Evolutionary conservation across 2,329 filamentous ascomycete genomes (phyloP).

Genomic region (Aschersonia sp.): DNA sequence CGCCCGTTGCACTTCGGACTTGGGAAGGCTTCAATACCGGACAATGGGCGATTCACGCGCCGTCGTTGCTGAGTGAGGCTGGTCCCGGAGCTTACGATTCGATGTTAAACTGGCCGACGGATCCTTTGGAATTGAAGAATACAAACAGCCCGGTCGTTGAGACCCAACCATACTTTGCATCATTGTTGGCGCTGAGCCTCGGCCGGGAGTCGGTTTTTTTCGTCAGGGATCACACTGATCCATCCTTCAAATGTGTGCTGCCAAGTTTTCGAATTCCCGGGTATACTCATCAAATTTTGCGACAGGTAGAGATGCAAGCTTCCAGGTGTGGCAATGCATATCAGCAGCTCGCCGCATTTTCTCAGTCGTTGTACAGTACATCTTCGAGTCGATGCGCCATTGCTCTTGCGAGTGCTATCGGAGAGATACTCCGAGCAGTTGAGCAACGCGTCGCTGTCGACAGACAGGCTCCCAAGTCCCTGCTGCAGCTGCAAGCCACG

Average conservation of each 20-base stretch:
- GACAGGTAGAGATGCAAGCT: constrained; percentile 30
- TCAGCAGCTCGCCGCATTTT: constrained; percentile 29
- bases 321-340: constrained; percentile 31
- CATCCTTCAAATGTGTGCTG: constrained; percentile 35
- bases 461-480: constrained; percentile 26
- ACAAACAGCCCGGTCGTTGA: constrained; percentile 28
- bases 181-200: constrained; percentile 51
- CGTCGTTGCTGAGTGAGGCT: constrained; percentile 53
- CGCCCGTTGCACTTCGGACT: constrained; percentile 35
- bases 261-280: constrained; percentile 37
- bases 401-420: constrained; percentile 35
- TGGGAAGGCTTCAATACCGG: constrained; percentile 54
- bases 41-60: constrained; percentile 18
- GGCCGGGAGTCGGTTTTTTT: constrained; percentile 63
- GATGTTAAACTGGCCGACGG: constrained; percentile 28
- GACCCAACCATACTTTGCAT: constrained; percentile 33
- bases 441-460: constrained; percentile 33
- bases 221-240: constrained; percentile 36
- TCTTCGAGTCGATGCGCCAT: constrained; percentile 31
- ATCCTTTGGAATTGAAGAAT: constrained; percentile 23
- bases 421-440: constrained; percentile 31
- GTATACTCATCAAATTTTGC: constrained; percentile 34
- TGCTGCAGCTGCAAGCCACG: constrained; percentile 37
- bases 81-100: constrained; percentile 53
- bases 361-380: constrained; percentile 28